Base-by-base conservation (phyloP, 768 basidiomycete species). In the Agaricus blazei region DNA sequence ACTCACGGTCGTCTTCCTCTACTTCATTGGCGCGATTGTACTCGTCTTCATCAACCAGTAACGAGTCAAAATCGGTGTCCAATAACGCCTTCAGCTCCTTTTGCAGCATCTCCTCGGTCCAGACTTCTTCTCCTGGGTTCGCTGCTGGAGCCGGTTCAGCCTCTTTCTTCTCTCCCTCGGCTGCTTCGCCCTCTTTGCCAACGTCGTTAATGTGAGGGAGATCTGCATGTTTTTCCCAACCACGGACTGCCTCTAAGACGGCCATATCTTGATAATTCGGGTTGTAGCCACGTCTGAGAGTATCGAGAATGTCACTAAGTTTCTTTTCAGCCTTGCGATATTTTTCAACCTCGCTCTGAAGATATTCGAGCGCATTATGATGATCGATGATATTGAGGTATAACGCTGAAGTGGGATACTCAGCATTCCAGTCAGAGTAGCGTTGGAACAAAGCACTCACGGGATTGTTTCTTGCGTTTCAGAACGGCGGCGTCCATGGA, bases 261-360 rank as follows among this genome's bases (percentile, higher is more conserved):
- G 93, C 94, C 96, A 99, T 98, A 66, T 99, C 96, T 67, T 98
- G 95, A 70, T 98, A 98, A 68, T 99, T 99, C 14, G 96, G 96
- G 68, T 99, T 99, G 73, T 97, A 98, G 3, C 88, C 86, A 9
- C 82, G 80, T 23, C 91, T 81, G 9, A 99, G 81, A 28, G 85
- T 75, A 56, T 85, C 80, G 5, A 99, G 79, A 49, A 99, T 90
- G n/a, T 85, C 81, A 24, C 87, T 88, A 2, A 99, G 81, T 45
- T 83, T 77, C 57, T 81, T 81, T 64, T 95, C 85, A 50, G 87
- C 86, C 57, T 88, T 82, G 27, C 90, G 68, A 56, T 90, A 84
- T 58, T 84, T 82, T 54, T 84, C 73, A 66, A 92, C 76, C 64
- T 90, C 85, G 37, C 77, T 77, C 56, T 85, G 80, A 1, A 99